A percentile compares a stretch with the other conserved stretches of the same genome.
phyloP scores from a whole-genome alignment of 2,329 filamentous ascomycete genomes.

The Podosphaera leucotricha region DNA sequence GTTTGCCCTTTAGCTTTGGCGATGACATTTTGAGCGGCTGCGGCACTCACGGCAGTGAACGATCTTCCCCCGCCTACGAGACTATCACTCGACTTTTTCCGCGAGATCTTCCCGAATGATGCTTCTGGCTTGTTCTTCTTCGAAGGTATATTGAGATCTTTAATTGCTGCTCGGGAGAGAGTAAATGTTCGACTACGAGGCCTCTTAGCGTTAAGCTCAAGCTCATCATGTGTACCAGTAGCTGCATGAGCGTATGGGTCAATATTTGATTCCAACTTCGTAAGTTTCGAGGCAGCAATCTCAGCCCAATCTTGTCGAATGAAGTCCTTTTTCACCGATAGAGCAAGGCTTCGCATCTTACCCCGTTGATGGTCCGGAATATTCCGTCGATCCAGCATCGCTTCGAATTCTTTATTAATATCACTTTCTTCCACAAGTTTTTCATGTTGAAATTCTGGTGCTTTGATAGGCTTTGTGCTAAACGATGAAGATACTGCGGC shows the following conservation, averaged over 20 bases:
- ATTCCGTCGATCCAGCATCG: constrained; percentile 60
- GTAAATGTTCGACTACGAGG: constrained; percentile 57
- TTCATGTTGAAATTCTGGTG: constrained; percentile 3
- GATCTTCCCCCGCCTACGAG: constrained; percentile 34
- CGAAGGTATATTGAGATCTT: constrained; percentile 38
- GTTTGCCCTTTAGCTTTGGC: constrained; percentile 50
- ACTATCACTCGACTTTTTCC: constrained; percentile 51
- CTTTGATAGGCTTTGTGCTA: constrained; percentile 23
- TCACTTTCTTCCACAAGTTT: constrained; percentile 24
- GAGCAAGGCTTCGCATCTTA: constrained; percentile 76
- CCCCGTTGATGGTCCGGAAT: constrained; percentile 85
- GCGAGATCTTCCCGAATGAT: constrained; percentile 37
- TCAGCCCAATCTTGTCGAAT: constrained; percentile 71
- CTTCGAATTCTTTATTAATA: constrained; percentile 33
- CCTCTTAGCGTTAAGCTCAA: constrained; percentile 24
- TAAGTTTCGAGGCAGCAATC: constrained; percentile 27
- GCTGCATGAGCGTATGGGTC: constrained; percentile 18
- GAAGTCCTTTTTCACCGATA: constrained; percentile 87
- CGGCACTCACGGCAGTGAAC: constrained; percentile 28
- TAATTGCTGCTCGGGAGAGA: constrained; percentile 17
- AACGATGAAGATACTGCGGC: constrained; percentile 36
- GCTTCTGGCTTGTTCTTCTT: constrained; percentile 53
- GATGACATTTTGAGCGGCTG: constrained; percentile 32
- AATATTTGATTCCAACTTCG: constrained; percentile 21
- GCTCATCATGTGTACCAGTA: constrained; percentile 16